Evolutionary conservation across 495 filamentous ascomycete species (phyloP), one percentile per base, ranked within the genome.

Genomic region (Trichoderma virens): DNA sequence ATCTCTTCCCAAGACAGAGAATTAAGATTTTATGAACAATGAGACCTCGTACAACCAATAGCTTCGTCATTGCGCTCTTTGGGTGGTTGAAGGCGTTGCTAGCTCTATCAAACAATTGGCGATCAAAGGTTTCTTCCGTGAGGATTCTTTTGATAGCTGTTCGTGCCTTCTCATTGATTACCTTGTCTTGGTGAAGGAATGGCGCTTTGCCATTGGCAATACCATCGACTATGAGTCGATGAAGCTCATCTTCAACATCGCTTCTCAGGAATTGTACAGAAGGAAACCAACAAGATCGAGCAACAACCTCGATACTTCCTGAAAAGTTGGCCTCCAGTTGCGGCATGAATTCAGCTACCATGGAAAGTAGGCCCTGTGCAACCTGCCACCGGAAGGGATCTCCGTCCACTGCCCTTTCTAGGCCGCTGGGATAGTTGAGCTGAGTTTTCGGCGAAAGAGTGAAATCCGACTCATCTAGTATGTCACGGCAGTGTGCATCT

Each of bases 391-490:
- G 77, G 38, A 78, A 75, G 0, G 81, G 80, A 61, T 81, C 71
- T 8, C 81, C 79, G 67, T 84, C 81, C 0, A 84, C 74, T 3
- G 73, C 67, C 67, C 74, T 73, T 56, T 82, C 78, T 1, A 76
- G 67, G 0, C 82, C 82, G 5, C 74, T 76, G 0, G 82, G 82
- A 56, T 83, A 84, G 54, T 78, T 81, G 0, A 81, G 70, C 65
- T 81, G 78, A 0, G 78, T 80, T 32, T 74, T 75, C 0, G 79
- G 74, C 0, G 80, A 74, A 9, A 86, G 66, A 0, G 80, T 83
- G 32, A 77, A 78, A 62, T 87, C 84, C 7, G 76, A 83, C 64
- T 87, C 84, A 66, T 86, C 84, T 0, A 87, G 68, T 1, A 87
- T 71, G 69, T 87, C 84, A 11, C 82, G 76, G 35, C 71, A 78